Percentiles rank a stretch among this genome's conserved stretches.
Conservation (phyloP, 441 rosid species). For the Geranium incanum region DNA sequence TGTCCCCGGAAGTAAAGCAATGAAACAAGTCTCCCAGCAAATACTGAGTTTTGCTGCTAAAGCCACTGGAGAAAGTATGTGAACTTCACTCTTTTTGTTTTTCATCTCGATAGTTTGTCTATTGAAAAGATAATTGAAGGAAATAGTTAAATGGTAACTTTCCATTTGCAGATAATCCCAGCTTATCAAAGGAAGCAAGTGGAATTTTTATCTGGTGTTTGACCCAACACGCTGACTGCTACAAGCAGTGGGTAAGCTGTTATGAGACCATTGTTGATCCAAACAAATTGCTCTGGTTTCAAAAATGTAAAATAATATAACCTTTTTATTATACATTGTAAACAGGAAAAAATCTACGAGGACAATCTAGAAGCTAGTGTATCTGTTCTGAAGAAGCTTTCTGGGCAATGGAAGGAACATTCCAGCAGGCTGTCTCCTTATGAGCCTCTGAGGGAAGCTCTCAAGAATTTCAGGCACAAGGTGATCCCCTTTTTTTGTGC, state of each 20-base stretch:
- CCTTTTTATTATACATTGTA: background rate
- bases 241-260: conserved; percentile 71
- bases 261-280: background rate
- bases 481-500: conserved; percentile 25
- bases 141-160: background rate
- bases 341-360: conserved; percentile 62
- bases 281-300: background rate
- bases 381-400: conserved; percentile 47
- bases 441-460: conserved; percentile 43
- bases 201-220: conserved; percentile 63
- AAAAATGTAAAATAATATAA: background rate
- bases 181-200: conserved; percentile 68
- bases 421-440: conserved; percentile 39
- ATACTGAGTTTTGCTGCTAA: conserved; percentile 48
- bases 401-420: conserved; percentile 57
- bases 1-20: conserved; percentile 67
- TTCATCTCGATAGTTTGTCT: background rate
- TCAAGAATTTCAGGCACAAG: conserved; percentile 62
- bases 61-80: conserved; percentile 69
- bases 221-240: conserved; percentile 62
- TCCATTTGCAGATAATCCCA: conserved; percentile 38
- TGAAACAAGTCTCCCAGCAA: conserved; percentile 70
- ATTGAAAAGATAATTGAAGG: background rate
- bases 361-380: conserved; percentile 64
- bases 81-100: background rate